These are phyloP conservation scores for Trypanosomatidae sp. DNA, from an alignment of 208 protist genomes.

Conservation along the genomic window DNA sequence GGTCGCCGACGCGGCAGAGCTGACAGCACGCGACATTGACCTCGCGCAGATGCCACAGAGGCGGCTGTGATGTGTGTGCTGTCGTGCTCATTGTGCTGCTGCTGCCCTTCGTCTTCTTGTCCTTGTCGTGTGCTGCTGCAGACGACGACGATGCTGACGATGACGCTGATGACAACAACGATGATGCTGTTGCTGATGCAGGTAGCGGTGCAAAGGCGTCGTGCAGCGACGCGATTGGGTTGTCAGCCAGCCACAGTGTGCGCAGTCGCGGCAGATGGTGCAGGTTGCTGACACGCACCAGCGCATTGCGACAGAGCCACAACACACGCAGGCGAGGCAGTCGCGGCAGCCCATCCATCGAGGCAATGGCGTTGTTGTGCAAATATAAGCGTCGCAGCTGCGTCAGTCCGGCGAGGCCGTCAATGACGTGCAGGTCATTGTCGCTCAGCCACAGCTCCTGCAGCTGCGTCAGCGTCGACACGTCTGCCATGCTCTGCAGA, in stretches of 20 bases:
- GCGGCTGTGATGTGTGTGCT: no score
- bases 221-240: slow-evolving; percentile 46
- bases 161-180: no score
- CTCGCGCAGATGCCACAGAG: slow-evolving; percentile 50
- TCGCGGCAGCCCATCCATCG: slow-evolving; percentile 54
- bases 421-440: slow-evolving; percentile 65
- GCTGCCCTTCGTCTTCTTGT: no score
- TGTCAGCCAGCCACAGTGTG: slow-evolving; percentile 63
- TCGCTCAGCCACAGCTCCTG: slow-evolving; percentile 87
- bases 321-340: slow-evolving; percentile 53
- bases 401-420: slow-evolving; percentile 58
- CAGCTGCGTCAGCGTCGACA: slow-evolving; percentile 43
- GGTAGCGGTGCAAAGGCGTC: slow-evolving; percentile 34
- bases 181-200: no score
- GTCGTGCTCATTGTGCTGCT: no score
- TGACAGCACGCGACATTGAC: slow-evolving; percentile 85
- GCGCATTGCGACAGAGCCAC: slow-evolving; percentile 72
- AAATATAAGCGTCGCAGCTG: slow-evolving; percentile 68
- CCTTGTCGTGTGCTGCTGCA: no score
- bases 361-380: slow-evolving; percentile 70
- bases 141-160: no score
- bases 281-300: slow-evolving; percentile 31
- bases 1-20: slow-evolving; percentile 76
- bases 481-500: slow-evolving; percentile 48
- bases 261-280: slow-evolving; percentile 44